phyloP scores from a whole-genome alignment of 1,139 yeast genomes.

The Yamadazyma mexicana region DNA sequence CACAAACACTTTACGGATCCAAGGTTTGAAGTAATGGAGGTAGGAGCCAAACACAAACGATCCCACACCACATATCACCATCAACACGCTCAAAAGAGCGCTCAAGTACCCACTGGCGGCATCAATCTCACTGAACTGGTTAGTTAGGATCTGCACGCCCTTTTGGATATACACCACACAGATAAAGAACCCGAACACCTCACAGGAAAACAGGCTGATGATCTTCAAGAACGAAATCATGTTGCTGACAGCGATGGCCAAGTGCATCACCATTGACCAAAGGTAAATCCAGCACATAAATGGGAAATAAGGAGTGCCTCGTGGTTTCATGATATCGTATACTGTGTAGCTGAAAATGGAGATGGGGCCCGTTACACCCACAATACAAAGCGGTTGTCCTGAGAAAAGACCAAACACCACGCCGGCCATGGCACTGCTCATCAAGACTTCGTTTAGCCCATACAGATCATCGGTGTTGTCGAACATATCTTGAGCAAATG shows the following conservation, averaged over 20 bases:
- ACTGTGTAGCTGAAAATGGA: conserved; percentile 90
- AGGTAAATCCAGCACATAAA: conserved; percentile 96
- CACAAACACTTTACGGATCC: conserved; percentile 65
- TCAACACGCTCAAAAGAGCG: conserved; percentile 66
- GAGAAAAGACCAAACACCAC: conserved; percentile 79
- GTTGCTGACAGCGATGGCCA: conserved; percentile 69
- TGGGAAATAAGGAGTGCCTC: conserved; percentile 74
- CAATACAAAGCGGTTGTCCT: conserved; percentile 92
- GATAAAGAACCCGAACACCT: conserved; percentile 89
- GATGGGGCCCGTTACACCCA: conserved; percentile 97
- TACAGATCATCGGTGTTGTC: conserved; percentile 82
- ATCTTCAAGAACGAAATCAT: conserved; percentile 66
- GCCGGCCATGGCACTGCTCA: conserved; percentile 87
- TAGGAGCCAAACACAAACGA: conserved; percentile 59
- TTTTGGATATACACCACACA: conserved; percentile 88
- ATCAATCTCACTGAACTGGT: conserved; percentile 57
- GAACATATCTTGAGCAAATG: conserved; percentile 97
- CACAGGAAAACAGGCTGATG: conserved; percentile 85
- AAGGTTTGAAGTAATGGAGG: conserved; percentile 60
- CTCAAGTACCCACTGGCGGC: conserved; percentile 72
- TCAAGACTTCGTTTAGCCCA: conserved; percentile 86
- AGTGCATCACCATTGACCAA: conserved; percentile 87
- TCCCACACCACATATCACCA: conserved; percentile 73
- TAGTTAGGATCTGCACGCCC: conserved; percentile 76
- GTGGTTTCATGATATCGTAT: conserved; percentile 69